Evolutionary conservation across 768 basidiomycete species (phyloP).

Genomic region (Termitomyces sp.): DNA sequence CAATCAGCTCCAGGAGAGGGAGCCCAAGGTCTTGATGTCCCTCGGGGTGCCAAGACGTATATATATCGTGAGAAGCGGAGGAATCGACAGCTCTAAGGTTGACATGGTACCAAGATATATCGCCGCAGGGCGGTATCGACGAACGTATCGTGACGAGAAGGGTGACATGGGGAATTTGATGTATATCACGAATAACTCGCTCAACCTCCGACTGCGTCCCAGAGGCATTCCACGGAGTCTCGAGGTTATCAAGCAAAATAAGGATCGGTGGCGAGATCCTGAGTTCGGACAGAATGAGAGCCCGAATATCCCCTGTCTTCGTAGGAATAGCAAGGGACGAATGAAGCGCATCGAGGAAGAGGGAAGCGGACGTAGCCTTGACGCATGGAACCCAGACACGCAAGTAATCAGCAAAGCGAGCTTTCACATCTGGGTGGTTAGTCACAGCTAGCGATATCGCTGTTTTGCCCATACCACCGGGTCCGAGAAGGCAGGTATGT

Average conservation of each 20-base stretch:
- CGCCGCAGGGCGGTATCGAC: constrained; percentile 21
- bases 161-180: constrained; percentile 18
- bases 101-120: constrained; percentile 21
- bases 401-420: constrained; percentile 17
- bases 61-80: constrained; percentile 18
- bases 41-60: constrained; percentile 14
- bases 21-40: constrained; percentile 19
- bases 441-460: constrained; percentile 30
- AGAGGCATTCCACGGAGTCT: constrained; percentile 32
- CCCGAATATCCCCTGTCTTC: constrained; percentile 16
- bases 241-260: constrained; percentile 37
- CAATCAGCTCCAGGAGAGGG: constrained; percentile 21
- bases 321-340: constrained; percentile 18
- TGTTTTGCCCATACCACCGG: constrained; percentile 39
- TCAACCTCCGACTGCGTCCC: constrained; percentile 19
- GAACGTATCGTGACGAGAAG: constrained; percentile 32
- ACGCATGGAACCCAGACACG: too few species aligned
- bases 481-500: constrained; percentile 21
- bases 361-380: too few species aligned
- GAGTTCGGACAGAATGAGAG: constrained; percentile 20
- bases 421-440: constrained; percentile 17
- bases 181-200: constrained; percentile 16
- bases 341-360: too few species aligned
- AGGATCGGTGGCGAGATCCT: constrained; percentile 21
- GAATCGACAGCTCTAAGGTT: constrained; percentile 14